Conservation (phyloP, 495 filamentous ascomycete genomes). For the Aspergillus indologenus region DNA sequence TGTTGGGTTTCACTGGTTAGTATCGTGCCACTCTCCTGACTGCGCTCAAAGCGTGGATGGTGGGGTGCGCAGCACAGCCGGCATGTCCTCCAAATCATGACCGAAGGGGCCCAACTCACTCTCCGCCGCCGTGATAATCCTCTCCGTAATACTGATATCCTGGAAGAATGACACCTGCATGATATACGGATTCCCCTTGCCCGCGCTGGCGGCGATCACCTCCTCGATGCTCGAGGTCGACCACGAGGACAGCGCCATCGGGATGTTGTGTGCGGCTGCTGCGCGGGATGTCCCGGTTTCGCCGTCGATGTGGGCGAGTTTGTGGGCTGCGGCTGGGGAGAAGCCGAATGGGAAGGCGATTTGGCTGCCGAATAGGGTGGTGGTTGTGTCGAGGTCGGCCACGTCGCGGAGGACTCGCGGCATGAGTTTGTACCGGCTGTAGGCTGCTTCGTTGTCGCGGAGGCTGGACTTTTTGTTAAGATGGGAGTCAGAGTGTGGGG, state of each 20-base stretch:
- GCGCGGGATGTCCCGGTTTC: slow-evolving; percentile 61
- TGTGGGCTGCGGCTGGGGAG: slow-evolving; percentile 64
- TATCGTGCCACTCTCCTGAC: no score
- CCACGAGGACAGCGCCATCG: slow-evolving; percentile 54
- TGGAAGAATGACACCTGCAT: slow-evolving; percentile 56
- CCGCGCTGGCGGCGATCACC: slow-evolving; percentile 47
- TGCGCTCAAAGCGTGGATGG: no score
- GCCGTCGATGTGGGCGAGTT: slow-evolving; percentile 62
- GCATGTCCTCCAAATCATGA: no score
- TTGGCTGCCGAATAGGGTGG: slow-evolving; percentile 36
- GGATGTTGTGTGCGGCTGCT: slow-evolving; percentile 45
- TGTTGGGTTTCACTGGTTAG: slow-evolving; percentile 16
- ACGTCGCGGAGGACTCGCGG: slow-evolving; percentile 52
- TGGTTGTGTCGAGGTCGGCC: slow-evolving; percentile 41
- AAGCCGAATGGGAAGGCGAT: slow-evolving; percentile 39
- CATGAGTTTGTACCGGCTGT: slow-evolving; percentile 44
- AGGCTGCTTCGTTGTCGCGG: slow-evolving; percentile 43
- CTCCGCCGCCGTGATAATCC: neutral
- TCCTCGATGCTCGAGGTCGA: slow-evolving; percentile 46
- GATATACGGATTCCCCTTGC: slow-evolving; percentile 40
- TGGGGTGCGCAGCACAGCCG: no score
- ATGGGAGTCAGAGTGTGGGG: slow-evolving; percentile 10
- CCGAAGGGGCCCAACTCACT: neutral
- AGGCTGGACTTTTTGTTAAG: slow-evolving; percentile 36
- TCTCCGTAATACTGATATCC: neutral